phyloP scores from a whole-genome alignment of 2,329 filamentous ascomycete species.

The Teratosphaeria viscida region DNA sequence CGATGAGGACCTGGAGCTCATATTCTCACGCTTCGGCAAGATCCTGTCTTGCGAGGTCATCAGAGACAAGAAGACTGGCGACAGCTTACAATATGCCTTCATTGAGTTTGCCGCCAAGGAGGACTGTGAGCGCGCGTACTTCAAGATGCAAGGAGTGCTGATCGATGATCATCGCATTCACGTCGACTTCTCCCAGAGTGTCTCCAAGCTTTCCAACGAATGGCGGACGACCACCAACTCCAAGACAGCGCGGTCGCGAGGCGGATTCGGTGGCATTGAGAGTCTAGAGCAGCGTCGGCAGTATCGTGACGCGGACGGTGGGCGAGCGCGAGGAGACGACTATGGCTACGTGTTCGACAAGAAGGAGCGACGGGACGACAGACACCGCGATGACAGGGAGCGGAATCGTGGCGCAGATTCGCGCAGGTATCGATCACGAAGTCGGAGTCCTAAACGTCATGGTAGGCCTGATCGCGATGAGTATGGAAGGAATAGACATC shows the following conservation, averaged over 20 bases:
- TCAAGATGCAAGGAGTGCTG: conserved; percentile 96
- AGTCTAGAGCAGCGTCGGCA: conserved; percentile 84
- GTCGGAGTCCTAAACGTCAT: conserved; percentile 4
- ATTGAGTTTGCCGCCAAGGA: conserved; percentile 92
- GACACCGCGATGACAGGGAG: conserved; percentile 10
- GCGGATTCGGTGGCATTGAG: conserved; percentile 84
- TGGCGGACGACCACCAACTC: conserved; percentile 81
- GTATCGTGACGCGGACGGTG: conserved; percentile 51
- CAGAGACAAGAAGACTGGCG: conserved; percentile 81
- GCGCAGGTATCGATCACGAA: conserved; percentile 1
- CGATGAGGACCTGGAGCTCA: conserved; percentile 87
- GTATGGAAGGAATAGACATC: not conserved
- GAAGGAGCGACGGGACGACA: conserved; percentile 29
- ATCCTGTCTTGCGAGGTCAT: conserved; percentile 96
- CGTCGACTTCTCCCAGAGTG: conserved; percentile 96
- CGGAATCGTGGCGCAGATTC: conserved; percentile 1
- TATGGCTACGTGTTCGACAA: conserved; percentile 79
- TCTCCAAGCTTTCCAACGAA: conserved; percentile 71
- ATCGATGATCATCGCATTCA: conserved; percentile 97
- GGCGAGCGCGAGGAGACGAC: conserved; percentile 33
- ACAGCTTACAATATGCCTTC: conserved; percentile 94
- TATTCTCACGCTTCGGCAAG: conserved; percentile 92
- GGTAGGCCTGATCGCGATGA: conserved; percentile 2
- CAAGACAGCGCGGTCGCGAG: conserved; percentile 57
- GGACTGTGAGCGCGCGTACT: conserved; percentile 89